Percentiles rank a stretch among this genome's conserved stretches.
Evolutionary conservation across 257 asterid genomes (phyloP).

Genomic region (Primulina huaijiensis): DNA sequence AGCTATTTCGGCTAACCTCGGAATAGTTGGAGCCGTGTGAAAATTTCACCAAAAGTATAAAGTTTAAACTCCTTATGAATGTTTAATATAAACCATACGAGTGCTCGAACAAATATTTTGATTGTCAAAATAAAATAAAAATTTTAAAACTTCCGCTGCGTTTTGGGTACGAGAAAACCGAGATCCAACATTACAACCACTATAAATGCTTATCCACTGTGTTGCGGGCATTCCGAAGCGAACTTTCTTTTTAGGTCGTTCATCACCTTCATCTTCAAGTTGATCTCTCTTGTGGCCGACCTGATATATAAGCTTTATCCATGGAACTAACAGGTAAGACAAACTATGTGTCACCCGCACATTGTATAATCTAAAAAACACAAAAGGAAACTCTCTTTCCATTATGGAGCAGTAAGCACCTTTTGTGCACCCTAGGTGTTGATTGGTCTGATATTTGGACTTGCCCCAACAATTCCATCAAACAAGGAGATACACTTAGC

Average conservation of each 20-base stretch:
- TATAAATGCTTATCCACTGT: conserved; percentile 61
- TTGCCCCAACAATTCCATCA: conserved; percentile 57
- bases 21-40: too few species aligned
- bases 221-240: conserved; percentile 62
- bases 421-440: conserved; percentile 64
- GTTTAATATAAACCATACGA: too few species aligned
- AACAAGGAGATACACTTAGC: conserved; percentile 50
- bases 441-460: conserved; percentile 53
- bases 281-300: conserved; percentile 62
- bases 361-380: not conserved
- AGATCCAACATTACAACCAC: too few species aligned
- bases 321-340: not conserved
- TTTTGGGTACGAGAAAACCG: too few species aligned
- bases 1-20: too few species aligned
- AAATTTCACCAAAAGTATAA: too few species aligned
- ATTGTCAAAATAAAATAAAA: too few species aligned
- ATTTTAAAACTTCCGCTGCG: too few species aligned
- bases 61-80: too few species aligned
- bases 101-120: too few species aligned
- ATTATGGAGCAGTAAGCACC: conserved; percentile 26
- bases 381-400: not conserved
- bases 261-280: conserved; percentile 45
- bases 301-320: conserved; percentile 40
- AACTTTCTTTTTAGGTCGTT: conserved; percentile 52
- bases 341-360: not conserved